A percentile compares a stretch with the other conserved stretches of the same genome.
Evolutionary conservation across 257 asterid genomes (phyloP).

Genomic region (Eustoma russellianum): DNA sequence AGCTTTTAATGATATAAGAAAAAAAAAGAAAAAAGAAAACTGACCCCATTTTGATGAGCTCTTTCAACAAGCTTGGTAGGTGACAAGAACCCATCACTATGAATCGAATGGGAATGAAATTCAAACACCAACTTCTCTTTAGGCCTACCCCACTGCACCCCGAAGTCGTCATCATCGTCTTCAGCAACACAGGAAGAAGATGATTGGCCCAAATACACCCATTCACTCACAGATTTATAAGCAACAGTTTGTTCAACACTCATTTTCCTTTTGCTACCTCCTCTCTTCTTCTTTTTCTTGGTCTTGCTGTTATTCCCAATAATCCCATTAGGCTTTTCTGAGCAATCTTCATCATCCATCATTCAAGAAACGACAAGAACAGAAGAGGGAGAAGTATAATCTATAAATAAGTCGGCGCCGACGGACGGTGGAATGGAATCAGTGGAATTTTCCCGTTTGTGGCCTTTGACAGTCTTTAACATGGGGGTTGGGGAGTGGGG

Average conservation of each 20-base stretch:
- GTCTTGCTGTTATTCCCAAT: constrained; percentile 6
- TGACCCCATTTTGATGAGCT: constrained; percentile 91
- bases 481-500: too few relatives aligned
- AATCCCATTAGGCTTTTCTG: constrained; percentile 22
- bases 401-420: neutral
- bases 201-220: constrained; percentile 71
- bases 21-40: constrained; percentile 1
- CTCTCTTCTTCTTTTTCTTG: constrained; percentile 88
- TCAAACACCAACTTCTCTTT: constrained; percentile 82
- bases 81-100: constrained; percentile 89
- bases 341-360: constrained; percentile 52
- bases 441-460: neutral
- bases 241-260: constrained; percentile 78
- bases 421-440: neutral
- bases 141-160: constrained; percentile 53
- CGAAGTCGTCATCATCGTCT: constrained; percentile 56
- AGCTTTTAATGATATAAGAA: neutral
- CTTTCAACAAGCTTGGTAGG: constrained; percentile 93
- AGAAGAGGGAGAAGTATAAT: neutral
- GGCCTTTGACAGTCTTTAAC: neutral
- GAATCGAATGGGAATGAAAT: constrained; percentile 73
- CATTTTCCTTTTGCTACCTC: constrained; percentile 84
- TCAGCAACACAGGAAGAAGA: constrained; percentile 8
- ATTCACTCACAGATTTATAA: constrained; percentile 67
- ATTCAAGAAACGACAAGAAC: constrained; percentile 9